Evolutionary conservation across 345 rosid species (phyloP).

Genomic region (Draba incana): DNA sequence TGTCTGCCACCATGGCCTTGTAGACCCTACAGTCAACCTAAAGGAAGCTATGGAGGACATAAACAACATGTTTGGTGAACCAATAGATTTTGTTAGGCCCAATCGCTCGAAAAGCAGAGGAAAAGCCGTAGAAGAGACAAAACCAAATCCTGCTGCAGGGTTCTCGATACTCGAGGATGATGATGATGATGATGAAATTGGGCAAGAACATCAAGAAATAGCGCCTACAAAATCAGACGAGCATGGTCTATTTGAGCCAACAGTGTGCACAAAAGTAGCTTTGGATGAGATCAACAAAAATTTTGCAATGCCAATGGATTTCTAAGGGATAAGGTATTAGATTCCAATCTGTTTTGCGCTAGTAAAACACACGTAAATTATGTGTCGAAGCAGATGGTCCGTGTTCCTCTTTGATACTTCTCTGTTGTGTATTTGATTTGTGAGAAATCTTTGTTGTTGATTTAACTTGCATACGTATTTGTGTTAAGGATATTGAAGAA

Average conservation of each 20-base stretch:
- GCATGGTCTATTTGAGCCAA: constrained; percentile 72
- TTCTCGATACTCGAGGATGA: constrained; percentile 85
- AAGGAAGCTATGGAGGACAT: constrained; percentile 97
- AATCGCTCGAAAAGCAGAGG: constrained; percentile 67
- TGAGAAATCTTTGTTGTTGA: constrained; percentile 10
- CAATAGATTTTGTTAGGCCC: constrained; percentile 81
- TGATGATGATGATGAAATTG: constrained; percentile 55
- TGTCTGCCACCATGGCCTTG: constrained; percentile 96
- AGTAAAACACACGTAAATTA: background rate
- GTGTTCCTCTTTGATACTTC: constrained; percentile 8
- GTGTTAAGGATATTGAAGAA: constrained; percentile 21
- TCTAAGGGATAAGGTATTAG: constrained; percentile 45
- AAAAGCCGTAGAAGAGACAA: constrained; percentile 46
- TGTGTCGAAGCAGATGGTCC: constrained; percentile 16
- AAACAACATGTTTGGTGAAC: constrained; percentile 93
- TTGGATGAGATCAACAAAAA: constrained; percentile 83
- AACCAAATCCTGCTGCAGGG: constrained; percentile 43
- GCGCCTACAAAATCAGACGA: constrained; percentile 46
- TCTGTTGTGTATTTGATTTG: constrained; percentile 27
- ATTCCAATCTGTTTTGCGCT: constrained; percentile 1
- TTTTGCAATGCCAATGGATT: constrained; percentile 83
- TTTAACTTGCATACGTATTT: constrained; percentile 16
- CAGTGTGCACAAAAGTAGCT: constrained; percentile 80
- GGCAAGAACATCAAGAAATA: constrained; percentile 44
- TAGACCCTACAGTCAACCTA: constrained; percentile 93